Evolutionary conservation across 768 basidiomycete species (phyloP).

Genomic region (Mycena sanguinolenta): DNA sequence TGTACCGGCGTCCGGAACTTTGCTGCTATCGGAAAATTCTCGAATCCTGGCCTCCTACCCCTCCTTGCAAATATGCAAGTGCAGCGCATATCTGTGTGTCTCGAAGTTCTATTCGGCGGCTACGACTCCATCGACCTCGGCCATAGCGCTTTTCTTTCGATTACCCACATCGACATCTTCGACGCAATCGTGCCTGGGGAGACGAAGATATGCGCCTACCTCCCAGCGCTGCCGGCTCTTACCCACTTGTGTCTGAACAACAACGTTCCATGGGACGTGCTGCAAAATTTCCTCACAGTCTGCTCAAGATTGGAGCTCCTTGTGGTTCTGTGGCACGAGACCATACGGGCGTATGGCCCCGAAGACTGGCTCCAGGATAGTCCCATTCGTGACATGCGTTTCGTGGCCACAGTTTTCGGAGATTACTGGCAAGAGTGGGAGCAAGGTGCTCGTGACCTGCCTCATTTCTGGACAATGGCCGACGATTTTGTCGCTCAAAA

Average conservation of each 20-base stretch:
- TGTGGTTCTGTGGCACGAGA: neutral
- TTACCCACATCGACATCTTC: conserved; percentile 26
- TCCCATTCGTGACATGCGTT: neutral
- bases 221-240: conserved; percentile 12
- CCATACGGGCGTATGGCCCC: neutral
- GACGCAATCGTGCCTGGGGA: conserved; percentile 14
- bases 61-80: no score
- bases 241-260: conserved; percentile 21
- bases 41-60: no score
- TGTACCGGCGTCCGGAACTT: no score
- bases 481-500: neutral
- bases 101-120: neutral
- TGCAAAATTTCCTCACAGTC: neutral
- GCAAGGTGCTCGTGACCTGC: neutral
- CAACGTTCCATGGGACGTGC: neutral
- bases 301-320: conserved; percentile 7
- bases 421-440: conserved; percentile 6
- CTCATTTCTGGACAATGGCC: neutral
- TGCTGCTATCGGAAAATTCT: no score
- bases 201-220: neutral
- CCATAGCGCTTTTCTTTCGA: neutral
- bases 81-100: neutral
- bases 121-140: neutral
- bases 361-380: neutral
- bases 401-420: neutral